Evolutionary conservation across 2,329 filamentous ascomycete genomes (phyloP).

Genomic region (Alternaria sp.): DNA sequence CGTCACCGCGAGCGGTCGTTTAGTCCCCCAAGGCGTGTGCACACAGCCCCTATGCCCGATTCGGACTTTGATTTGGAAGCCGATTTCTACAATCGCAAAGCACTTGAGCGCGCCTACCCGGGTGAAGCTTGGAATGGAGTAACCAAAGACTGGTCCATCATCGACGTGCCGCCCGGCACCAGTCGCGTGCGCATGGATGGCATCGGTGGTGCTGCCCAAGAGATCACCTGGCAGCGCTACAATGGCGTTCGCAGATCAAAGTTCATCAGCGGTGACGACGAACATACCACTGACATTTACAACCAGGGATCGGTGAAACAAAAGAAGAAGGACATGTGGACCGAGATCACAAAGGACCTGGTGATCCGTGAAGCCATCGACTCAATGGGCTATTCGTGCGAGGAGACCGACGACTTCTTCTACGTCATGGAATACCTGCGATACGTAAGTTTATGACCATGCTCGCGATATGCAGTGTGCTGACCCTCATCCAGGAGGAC

Average conservation of each 20-base stretch:
- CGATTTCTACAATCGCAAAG: slow-evolving; percentile 72
- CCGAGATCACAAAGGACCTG: slow-evolving; percentile 93
- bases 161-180: slow-evolving; percentile 85
- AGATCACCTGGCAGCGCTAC: slow-evolving; percentile 73
- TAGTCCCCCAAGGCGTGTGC: slow-evolving; percentile 55
- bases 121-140: slow-evolving; percentile 78
- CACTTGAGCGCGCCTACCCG: slow-evolving; percentile 71
- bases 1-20: slow-evolving; percentile 51
- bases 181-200: slow-evolving; percentile 85
- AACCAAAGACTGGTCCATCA: slow-evolving; percentile 79
- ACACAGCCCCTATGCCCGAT: slow-evolving; percentile 45
- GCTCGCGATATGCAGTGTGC: neutral
- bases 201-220: slow-evolving; percentile 74
- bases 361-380: slow-evolving; percentile 88
- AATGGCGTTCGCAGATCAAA: slow-evolving; percentile 77
- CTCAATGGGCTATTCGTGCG: slow-evolving; percentile 82
- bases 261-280: slow-evolving; percentile 73
- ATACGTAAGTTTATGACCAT: slow-evolving; percentile 70
- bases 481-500: slow-evolving; percentile 71
- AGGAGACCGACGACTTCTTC: slow-evolving; percentile 88
- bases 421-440: slow-evolving; percentile 91
- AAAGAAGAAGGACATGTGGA: slow-evolving; percentile 76
- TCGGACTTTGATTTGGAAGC: slow-evolving; percentile 63
- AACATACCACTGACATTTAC: slow-evolving; percentile 56
- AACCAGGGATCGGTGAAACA: slow-evolving; percentile 42